Evolutionary conservation across 2,329 filamentous ascomycete species (phyloP).

Genomic region (Byssothecium circinans): DNA sequence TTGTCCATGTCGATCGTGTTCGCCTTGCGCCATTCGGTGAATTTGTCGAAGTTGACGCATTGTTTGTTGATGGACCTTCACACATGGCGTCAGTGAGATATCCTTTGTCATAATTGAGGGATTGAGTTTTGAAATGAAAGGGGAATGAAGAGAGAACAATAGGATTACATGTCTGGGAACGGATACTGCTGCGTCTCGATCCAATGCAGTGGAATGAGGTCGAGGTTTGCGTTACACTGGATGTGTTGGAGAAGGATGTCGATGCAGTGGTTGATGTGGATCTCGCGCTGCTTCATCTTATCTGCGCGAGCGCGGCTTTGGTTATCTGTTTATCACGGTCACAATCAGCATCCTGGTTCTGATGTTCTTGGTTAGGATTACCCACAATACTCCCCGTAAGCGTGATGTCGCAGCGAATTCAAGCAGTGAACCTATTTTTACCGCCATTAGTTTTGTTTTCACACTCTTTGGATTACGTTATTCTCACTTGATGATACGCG

Average conservation of each 20-base stretch:
- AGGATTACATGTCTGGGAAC: slow-evolving; percentile 10
- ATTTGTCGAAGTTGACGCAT: slow-evolving; percentile 16
- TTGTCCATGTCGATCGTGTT: slow-evolving; percentile 22
- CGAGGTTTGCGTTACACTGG: slow-evolving; percentile 15
- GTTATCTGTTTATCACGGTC: slow-evolving; percentile 4
- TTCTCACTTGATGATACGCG: slow-evolving; percentile 12
- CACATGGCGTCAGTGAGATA: neutral
- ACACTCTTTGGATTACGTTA: too few species aligned
- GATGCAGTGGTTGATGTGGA: slow-evolving; percentile 17
- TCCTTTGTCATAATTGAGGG: neutral
- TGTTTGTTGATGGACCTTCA: slow-evolving; percentile 19
- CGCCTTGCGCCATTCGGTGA: slow-evolving; percentile 16
- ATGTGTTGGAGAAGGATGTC: slow-evolving; percentile 15
- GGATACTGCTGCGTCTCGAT: slow-evolving; percentile 13
- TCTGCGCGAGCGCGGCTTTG: slow-evolving; percentile 8
- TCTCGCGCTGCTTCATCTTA: slow-evolving; percentile 12
- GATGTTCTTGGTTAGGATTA: neutral
- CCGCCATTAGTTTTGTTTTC: too few species aligned
- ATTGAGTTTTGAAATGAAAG: too few species aligned
- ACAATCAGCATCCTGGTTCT: too few species aligned
- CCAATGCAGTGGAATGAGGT: slow-evolving; percentile 18
- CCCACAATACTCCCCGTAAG: slow-evolving; percentile 12
- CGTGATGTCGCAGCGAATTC: slow-evolving; percentile 14
- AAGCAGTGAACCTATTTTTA: slow-evolving; percentile 19
- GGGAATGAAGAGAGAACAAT: neutral